A percentile compares a stretch with the other conserved stretches of the same genome.
These are phyloP conservation scores for Chrysosphaeria jannelii DNA, from an alignment of 2,329 filamentous ascomycete species.

Conservation along the genomic window DNA sequence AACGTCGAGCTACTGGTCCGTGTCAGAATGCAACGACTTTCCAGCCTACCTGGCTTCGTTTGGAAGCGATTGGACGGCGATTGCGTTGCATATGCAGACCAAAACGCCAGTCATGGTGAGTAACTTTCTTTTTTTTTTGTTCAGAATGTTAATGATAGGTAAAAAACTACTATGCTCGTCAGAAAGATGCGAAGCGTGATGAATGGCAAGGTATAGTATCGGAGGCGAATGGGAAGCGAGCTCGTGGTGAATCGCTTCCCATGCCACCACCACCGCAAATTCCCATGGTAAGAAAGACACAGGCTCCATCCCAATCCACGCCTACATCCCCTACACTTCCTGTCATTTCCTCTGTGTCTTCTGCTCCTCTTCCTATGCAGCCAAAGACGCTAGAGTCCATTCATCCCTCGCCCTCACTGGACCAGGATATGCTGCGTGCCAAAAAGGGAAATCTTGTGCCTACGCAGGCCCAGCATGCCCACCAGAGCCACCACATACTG, in stretches of 20 bases:
- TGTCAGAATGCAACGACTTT: constrained; percentile 53
- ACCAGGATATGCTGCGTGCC: too few relatives aligned
- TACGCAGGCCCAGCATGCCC: too few relatives aligned
- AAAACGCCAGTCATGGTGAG: constrained; percentile 72
- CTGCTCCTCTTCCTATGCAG: too few relatives aligned
- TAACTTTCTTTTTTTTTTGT: too few relatives aligned
- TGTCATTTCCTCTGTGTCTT: too few relatives aligned
- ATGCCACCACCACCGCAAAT: constrained; percentile 22
- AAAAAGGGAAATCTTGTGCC: too few relatives aligned
- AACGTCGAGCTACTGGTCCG: constrained; percentile 66
- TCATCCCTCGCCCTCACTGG: too few relatives aligned
- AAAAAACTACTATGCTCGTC: constrained; percentile 36
- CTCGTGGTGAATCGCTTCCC: constrained; percentile 25
- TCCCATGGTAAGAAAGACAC: constrained; percentile 9
- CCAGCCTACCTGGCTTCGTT: constrained; percentile 40
- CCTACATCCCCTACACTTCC: too few relatives aligned
- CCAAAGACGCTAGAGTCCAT: too few relatives aligned
- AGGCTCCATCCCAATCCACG: too few relatives aligned
- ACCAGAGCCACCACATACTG: too few relatives aligned
- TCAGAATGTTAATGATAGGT: too few relatives aligned
- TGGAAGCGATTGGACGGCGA: constrained; percentile 49
- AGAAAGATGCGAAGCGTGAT: constrained; percentile 21
- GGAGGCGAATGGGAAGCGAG: constrained; percentile 26
- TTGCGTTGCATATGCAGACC: constrained; percentile 51
- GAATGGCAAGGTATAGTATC: constrained; percentile 29